A percentile compares a stretch with the other conserved stretches of the same genome.
These are phyloP conservation scores for Oehlia diaphana DNA, from an alignment of 192 early-diverging fungal species.

Conservation along the genomic window DNA sequence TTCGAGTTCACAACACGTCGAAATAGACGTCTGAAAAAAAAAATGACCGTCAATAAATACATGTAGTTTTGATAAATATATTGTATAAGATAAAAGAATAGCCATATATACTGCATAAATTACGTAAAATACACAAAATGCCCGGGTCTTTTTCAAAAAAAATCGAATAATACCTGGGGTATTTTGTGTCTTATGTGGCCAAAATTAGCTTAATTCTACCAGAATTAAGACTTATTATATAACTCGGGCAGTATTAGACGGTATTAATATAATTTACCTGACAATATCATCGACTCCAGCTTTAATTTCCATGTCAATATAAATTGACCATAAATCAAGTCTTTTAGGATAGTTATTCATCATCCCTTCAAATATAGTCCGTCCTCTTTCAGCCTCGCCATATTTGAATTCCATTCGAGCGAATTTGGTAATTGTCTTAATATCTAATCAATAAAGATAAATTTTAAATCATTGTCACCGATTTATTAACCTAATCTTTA, in stretches of 20 bases:
- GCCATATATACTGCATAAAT: no score
- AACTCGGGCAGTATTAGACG: no score
- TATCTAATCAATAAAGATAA: constrained; percentile 46
- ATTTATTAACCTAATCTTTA: constrained; percentile 9
- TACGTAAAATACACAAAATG: no score
- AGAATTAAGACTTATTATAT: no score
- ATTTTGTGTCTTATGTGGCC: no score
- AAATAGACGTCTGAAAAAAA: constrained; percentile 67
- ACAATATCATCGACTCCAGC: constrained; percentile 60
- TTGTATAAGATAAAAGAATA: no score
- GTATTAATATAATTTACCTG: constrained; percentile 46
- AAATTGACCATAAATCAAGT: constrained; percentile 95
- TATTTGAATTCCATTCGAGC: constrained; percentile 97
- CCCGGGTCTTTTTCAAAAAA: no score
- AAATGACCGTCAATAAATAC: not conserved
- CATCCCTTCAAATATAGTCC: constrained; percentile 97
- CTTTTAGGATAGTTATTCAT: constrained; percentile 91
- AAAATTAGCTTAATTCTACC: no score
- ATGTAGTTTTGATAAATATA: not conserved
- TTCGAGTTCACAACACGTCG: constrained; percentile 87
- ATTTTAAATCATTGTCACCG: not conserved
- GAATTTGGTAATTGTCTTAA: constrained; percentile 94
- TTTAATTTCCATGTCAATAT: constrained; percentile 94
- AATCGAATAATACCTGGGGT: no score
- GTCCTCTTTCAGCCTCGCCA: constrained; percentile 94